phyloP scores from a whole-genome alignment of 225 moss, liverwort and hornwort species.

The Lunularia cruciata region DNA sequence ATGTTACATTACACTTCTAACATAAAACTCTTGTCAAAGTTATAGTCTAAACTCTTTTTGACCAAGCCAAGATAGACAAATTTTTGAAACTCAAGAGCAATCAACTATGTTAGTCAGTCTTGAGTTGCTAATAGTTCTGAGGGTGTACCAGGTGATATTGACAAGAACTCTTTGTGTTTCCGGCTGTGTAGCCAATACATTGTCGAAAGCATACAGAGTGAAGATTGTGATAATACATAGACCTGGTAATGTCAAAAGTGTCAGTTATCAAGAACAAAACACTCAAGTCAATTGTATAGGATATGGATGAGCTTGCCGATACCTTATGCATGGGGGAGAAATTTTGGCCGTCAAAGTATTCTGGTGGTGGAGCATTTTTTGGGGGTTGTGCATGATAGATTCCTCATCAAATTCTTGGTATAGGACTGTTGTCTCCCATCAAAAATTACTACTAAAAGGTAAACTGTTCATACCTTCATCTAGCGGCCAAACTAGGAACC shows the following conservation, averaged over 20 bases:
- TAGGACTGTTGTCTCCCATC: conserved; percentile 58
- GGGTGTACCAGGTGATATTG: too few relatives aligned
- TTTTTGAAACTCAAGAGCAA: too few relatives aligned
- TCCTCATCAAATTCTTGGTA: conserved; percentile 59
- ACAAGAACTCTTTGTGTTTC: not conserved
- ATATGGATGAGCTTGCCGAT: conserved; percentile 61
- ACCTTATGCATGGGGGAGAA: conserved; percentile 53
- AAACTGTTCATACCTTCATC: not conserved
- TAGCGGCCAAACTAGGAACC: too few relatives aligned
- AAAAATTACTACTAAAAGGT: conserved; percentile 62
- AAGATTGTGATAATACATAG: conserved; percentile 58
- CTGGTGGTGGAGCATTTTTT: conserved; percentile 54
- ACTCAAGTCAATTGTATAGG: conserved; percentile 39
- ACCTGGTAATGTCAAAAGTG: conserved; percentile 60
- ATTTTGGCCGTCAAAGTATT: conserved; percentile 56
- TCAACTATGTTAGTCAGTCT: too few relatives aligned
- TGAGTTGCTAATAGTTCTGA: too few relatives aligned
- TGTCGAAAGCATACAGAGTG: conserved; percentile 60
- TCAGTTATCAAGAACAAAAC: conserved; percentile 40
- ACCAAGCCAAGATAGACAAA: too few relatives aligned
- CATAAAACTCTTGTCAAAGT: too few relatives aligned
- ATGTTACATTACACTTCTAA: too few relatives aligned
- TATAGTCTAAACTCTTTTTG: too few relatives aligned
- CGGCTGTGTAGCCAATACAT: conserved; percentile 55
- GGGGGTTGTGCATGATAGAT: conserved; percentile 60